Evolutionary conservation across 2,329 filamentous ascomycete species (phyloP).

Genomic region (Huntiella moniliformis): DNA sequence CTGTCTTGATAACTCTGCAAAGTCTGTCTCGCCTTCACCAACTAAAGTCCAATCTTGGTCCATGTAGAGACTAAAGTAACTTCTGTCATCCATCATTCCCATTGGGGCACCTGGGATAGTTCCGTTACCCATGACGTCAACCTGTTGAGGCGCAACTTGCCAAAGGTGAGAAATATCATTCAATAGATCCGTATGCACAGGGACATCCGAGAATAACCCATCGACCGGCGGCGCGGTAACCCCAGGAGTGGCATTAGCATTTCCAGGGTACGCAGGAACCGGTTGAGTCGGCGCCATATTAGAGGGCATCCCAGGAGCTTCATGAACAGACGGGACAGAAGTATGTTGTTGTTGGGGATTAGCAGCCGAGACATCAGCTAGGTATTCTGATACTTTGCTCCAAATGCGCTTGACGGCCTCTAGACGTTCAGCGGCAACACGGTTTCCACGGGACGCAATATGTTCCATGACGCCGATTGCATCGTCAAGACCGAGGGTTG

Average conservation of each 20-base stretch:
- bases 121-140: constrained; percentile 6
- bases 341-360: not conserved
- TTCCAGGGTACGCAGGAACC: not conserved
- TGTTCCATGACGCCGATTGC: constrained; percentile 11
- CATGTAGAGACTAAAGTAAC: constrained; percentile 10
- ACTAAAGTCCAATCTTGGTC: constrained; percentile 11
- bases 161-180: constrained; percentile 11
- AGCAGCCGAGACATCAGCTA: constrained; percentile 2
- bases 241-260: not conserved
- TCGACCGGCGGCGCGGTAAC: constrained; percentile 3
- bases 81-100: constrained; percentile 9
- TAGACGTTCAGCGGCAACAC: constrained; percentile 6
- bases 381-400: constrained; percentile 10
- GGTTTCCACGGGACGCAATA: constrained; percentile 8
- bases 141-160: constrained; percentile 1
- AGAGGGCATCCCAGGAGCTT: not conserved
- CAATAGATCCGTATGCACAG: constrained; percentile 9
- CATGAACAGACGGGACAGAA: not conserved
- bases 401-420: constrained; percentile 11
- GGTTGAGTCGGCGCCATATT: not conserved
- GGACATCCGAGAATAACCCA: constrained; percentile 7
- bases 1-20: constrained; percentile 9
- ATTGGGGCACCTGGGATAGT: constrained; percentile 6
- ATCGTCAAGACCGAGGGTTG: constrained; percentile 8
- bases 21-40: constrained; percentile 10